Evolutionary conservation across 2,329 filamentous ascomycete species (phyloP), one percentile per base, ranked within the genome.

Genomic region (Calycina herbarum): DNA sequence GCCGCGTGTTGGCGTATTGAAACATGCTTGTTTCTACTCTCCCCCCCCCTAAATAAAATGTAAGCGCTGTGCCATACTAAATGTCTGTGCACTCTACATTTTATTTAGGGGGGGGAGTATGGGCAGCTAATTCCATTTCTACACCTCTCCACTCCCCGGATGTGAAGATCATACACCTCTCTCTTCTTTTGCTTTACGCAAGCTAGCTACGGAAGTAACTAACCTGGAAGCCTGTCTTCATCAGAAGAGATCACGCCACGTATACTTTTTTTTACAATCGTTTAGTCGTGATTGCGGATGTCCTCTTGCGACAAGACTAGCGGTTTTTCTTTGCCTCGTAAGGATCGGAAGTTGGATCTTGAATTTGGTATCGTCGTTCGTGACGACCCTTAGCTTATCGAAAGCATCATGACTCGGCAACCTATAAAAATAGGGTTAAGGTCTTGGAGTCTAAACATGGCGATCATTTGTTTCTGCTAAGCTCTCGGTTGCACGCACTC

Each of bases 221-320:
- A 40, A 40, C 38, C 38, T 40, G 13, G 11, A 38, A 38, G 35
- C 35, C 35, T 38, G n/a, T n/a, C 40, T 45, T 15, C 40, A 45
- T 45, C 40, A 45, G 3, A 10, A 1, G 20, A 20, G 6, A 20
- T 48, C n/a, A 48, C 42, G n/a, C 42, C 42, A 48, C 24, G 1
- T 48, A 48, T 10, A 48, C 42, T 48, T 20, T 48, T 20, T 48
- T 45, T 48, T 4, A 1, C 10, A 13, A 1, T 24, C 48, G 48
- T 54, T 54, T 54, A 54, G 10, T 54, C 48, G 48, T 54, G 20
- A 54, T 27, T 27, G 48, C 48, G 48, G 48, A 54, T 54, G 48
- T 13, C 48, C 42, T 48, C 42, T 48, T 48, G 20, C 45, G 45
- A 54, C 48, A 6, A 27, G 20, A 24, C 7, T 13, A 33, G 5